Base-by-base conservation (phyloP, 208 protist species). In the Phytomonas sp. region DNA sequence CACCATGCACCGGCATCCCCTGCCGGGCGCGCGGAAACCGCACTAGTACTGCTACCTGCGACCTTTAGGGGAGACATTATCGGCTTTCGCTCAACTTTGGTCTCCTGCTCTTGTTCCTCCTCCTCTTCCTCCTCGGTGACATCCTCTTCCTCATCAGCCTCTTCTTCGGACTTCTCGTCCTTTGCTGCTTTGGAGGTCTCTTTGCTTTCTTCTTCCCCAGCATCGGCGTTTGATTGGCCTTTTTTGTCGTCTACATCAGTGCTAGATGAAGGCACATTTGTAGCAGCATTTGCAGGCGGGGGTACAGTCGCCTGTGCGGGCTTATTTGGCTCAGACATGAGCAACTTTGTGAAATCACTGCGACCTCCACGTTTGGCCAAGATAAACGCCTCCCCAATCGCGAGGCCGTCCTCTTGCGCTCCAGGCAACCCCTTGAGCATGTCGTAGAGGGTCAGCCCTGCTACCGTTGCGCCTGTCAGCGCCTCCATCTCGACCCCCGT, bases 401-500 rank as follows among this genome's bases (percentile, higher is more conserved):
- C 78, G 9, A 95, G 70, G 20, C 89, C 89, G 67, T 95, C 89
- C 76, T 95, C 85, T 76, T 95, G 89, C 6, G 89, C 83, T 2
- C 87, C 83, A 0, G 87, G 84, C 5, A 93, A 60, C 1, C 79
- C 75, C 40, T 86, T 87, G 36, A 95, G 74, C 90, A 95, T 95
- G 75, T 95, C 90, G 76, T 95, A 95, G 8, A 95, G 70, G 4
- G 92, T 97, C 9, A 98, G 71, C 51, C 84, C 86, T 20, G 96
- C 88, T 32, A 98, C 80, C 5, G 78, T 90, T 4, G 93, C 94
- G 11, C 93, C 96, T 0, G 94, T 97, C n/a, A 98, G 72, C 20
- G 96, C 96, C 80, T 98, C 96, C 95, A 98, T 98, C 82, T 99
- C 97, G n/a, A 98, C 96, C 4, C 96, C 95, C 0, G 91, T 91